These are phyloP conservation scores for Capillidium rhysosporum DNA, from an alignment of 371 early-diverging fungal genomes.

Conservation along the genomic window DNA sequence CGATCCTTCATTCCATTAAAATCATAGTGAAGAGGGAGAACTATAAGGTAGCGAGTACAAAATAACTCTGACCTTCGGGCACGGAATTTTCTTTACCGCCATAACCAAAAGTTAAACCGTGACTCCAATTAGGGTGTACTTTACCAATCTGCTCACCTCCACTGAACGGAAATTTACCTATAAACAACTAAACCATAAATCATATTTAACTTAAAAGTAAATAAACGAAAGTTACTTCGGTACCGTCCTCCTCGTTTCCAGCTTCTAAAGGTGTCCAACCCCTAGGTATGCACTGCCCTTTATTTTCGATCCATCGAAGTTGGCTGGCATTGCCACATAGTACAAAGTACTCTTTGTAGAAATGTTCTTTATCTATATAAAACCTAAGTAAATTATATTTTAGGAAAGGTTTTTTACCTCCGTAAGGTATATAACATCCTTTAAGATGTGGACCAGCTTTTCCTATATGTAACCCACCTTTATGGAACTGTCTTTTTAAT, in stretches of 20 bases:
- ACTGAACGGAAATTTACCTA: constrained; percentile 17
- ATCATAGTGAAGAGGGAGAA: too few species aligned
- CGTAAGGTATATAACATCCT: constrained; percentile 20
- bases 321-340: constrained; percentile 22
- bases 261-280: constrained; percentile 15
- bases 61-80: constrained; percentile 3
- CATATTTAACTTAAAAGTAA: background rate
- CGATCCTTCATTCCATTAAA: too few species aligned
- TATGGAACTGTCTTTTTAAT: background rate
- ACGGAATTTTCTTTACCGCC: constrained; percentile 9
- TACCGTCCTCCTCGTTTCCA: constrained; percentile 22
- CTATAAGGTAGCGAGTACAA: constrained; percentile 6
- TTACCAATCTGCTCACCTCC: constrained; percentile 22
- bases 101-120: constrained; percentile 15
- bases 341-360: constrained; percentile 21
- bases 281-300: constrained; percentile 11
- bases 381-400: too few species aligned
- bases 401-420: too few species aligned
- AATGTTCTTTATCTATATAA: constrained; percentile 11
- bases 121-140: constrained; percentile 15
- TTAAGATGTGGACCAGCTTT: constrained; percentile 18
- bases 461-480: constrained; percentile 26
- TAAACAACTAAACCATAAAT: constrained; percentile 12
- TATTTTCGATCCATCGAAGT: constrained; percentile 18
- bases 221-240: constrained; percentile 4